Conservation (phyloP, 2,329 filamentous ascomycete species). For the Venturiaceae sp. region DNA sequence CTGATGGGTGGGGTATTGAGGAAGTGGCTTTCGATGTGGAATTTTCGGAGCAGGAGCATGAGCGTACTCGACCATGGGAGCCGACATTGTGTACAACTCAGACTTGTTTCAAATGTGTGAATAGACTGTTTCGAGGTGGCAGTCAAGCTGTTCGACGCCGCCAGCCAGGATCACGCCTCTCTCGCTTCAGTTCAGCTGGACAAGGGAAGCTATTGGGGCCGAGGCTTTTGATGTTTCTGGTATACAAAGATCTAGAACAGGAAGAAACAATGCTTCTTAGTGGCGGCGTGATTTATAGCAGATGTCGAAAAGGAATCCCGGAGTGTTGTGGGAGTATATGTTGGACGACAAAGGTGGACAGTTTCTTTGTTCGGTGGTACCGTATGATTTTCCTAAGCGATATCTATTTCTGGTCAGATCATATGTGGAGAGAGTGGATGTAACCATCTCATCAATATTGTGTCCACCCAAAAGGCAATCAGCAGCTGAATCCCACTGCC, state of each 20-base stretch:
- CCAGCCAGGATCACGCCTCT: neutral
- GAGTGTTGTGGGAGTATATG: neutral
- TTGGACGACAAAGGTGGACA: neutral
- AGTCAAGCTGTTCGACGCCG: neutral
- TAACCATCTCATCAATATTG: neutral
- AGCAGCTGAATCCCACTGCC: neutral
- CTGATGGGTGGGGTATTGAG: neutral
- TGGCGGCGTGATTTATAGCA: neutral
- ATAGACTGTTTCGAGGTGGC: neutral
- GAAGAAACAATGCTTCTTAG: neutral
- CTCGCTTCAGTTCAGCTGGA: neutral
- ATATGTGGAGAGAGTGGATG: neutral
- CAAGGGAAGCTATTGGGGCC: neutral
- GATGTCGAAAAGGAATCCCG: neutral
- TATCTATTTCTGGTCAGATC: neutral
- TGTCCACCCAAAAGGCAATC: neutral
- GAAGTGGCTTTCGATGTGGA: constrained; percentile 6
- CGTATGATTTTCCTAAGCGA: neutral
- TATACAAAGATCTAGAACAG: neutral
- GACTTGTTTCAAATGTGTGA: neutral
- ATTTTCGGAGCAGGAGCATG: neutral
- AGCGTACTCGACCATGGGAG: neutral
- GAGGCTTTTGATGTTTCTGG: neutral
- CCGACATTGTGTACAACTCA: neutral
- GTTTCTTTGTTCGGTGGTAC: neutral